Percentiles rank a stretch among this genome's conserved stretches.
phyloP scores from a whole-genome alignment of 306 rosid species.

The Cicer yamashitae region DNA sequence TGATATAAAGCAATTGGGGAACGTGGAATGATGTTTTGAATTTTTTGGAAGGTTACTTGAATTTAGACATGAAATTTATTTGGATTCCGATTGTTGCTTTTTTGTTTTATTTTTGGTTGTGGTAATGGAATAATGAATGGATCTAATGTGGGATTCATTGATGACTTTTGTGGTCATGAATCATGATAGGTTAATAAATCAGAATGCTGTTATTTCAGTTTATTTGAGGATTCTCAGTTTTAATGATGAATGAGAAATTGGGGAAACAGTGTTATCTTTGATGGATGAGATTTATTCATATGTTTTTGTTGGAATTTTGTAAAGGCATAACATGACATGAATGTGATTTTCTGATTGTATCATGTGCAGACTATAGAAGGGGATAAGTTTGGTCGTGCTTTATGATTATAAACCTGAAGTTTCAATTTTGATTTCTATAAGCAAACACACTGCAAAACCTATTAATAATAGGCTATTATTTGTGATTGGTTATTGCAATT shows the following conservation, averaged over 20 bases:
- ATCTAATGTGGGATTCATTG: conserved; percentile 22
- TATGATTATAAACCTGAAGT: background rate
- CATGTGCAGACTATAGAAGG: background rate
- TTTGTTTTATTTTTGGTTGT: background rate
- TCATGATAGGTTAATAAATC: background rate
- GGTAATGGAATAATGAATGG: conserved; percentile 8
- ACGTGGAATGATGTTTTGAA: conserved; percentile 7
- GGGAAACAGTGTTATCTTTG: background rate
- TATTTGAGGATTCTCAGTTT: background rate
- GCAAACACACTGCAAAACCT: background rate
- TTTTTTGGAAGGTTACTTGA: conserved; percentile 30
- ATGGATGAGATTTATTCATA: conserved; percentile 17
- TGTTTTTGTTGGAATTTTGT: conserved; percentile 10
- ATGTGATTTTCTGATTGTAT: conserved; percentile 16
- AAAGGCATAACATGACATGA: background rate
- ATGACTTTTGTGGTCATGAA: background rate
- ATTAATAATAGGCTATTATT: too few species aligned
- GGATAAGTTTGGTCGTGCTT: background rate
- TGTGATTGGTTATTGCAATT: conserved; percentile 9
- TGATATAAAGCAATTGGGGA: background rate
- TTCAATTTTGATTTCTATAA: conserved; percentile 7
- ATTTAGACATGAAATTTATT: background rate
- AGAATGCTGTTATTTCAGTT: conserved; percentile 2
- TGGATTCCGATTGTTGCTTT: conserved; percentile 4
- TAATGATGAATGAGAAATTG: background rate